Evolutionary conservation across 495 filamentous ascomycete species (phyloP).

Genomic region (Antarctomyces pellizariae): DNA sequence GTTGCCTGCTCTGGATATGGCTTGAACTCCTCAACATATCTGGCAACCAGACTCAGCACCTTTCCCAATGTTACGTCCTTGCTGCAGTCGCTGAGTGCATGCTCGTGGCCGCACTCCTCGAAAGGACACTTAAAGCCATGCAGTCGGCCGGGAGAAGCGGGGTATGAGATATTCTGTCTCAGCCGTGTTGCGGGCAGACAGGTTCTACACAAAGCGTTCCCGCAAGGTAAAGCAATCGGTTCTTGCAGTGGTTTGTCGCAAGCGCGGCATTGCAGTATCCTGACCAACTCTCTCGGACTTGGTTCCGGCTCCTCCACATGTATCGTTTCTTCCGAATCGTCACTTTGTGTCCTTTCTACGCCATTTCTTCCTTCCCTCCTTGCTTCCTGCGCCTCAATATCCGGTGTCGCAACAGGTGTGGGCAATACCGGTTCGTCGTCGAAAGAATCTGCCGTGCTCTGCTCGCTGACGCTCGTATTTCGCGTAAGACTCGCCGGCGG

Average conservation of each 20-base stretch:
- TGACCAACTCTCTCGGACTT: conserved; percentile 37
- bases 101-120: conserved; percentile 36
- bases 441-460: too few species aligned
- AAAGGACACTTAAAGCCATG: conserved; percentile 55
- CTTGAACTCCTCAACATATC: conserved; percentile 19
- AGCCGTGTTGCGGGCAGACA: conserved; percentile 45
- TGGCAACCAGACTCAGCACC: conserved; percentile 28
- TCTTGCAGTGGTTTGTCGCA: conserved; percentile 45
- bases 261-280: conserved; percentile 46
- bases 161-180: conserved; percentile 52
- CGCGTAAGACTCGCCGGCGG: too few species aligned
- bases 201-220: conserved; percentile 46
- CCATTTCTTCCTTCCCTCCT: too few species aligned
- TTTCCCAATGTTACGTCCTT: conserved; percentile 53
- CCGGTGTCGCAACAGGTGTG: too few species aligned
- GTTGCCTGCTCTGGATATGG: conserved; percentile 11
- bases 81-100: conserved; percentile 53
- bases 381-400: too few species aligned
- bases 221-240: conserved; percentile 65
- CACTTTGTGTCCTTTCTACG: too few species aligned
- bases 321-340: conserved; percentile 15
- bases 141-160: conserved; percentile 33
- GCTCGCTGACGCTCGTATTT: too few species aligned
- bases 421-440: too few species aligned
- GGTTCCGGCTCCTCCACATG: too few species aligned